Conservation (phyloP, 148 eudicot genomes). For the Agrostemma githago region DNA sequence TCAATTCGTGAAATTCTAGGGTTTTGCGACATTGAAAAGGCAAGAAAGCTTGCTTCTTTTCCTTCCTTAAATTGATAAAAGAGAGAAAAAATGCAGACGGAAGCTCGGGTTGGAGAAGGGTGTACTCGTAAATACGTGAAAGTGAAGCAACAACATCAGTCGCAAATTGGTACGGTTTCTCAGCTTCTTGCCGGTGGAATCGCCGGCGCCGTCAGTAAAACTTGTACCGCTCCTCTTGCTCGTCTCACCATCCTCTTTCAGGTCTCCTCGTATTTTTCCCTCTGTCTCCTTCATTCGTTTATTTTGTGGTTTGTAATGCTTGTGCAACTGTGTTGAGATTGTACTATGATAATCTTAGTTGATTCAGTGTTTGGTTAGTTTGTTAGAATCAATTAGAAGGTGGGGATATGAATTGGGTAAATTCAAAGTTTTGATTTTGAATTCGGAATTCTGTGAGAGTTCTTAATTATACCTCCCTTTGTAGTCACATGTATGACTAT, state of each 20-base stretch:
- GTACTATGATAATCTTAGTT: not conserved
- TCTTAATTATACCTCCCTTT: not conserved
- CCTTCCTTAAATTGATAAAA: no score
- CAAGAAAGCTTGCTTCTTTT: not conserved
- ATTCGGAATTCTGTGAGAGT: not conserved
- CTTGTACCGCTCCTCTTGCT: constrained; percentile 74
- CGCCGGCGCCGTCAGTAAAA: constrained; percentile 75
- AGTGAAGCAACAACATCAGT: constrained; percentile 34
- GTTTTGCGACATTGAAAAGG: constrained; percentile 15
- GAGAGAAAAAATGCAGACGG: constrained; percentile 63
- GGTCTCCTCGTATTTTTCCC: constrained; percentile 20
- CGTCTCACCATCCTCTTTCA: constrained; percentile 71
- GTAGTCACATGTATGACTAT: not conserved
- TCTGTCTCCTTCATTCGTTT: not conserved
- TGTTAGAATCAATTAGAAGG: not conserved
- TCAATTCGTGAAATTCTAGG: constrained; percentile 15
- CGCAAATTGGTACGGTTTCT: constrained; percentile 46
- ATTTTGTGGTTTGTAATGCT: not conserved
- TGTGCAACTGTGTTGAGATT: not conserved
- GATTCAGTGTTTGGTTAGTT: not conserved
- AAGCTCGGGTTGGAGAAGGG: constrained; percentile 67
- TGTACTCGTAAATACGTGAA: constrained; percentile 36
- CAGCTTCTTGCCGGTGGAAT: constrained; percentile 71
- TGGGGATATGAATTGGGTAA: not conserved
- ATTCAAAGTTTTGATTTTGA: not conserved